Conservation (phyloP, 2,329 filamentous ascomycete species). For the Aspergillus sp. region DNA sequence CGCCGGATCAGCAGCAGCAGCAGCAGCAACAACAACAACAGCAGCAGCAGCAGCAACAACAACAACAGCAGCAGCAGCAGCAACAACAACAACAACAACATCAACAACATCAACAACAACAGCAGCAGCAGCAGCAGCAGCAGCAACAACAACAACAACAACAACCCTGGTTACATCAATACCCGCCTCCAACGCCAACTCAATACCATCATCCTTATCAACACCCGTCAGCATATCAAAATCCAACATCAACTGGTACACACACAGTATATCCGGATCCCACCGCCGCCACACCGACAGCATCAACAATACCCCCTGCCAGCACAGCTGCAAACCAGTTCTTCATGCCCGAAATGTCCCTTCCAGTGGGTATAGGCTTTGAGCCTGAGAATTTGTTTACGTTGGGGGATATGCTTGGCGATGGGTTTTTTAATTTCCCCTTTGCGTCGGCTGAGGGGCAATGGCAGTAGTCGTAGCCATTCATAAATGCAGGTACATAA, state of each 20-base stretch:
- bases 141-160: background rate
- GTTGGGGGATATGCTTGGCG: conserved; percentile 26
- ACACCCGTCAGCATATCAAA: background rate
- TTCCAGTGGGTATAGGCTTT: conserved; percentile 20
- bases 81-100: background rate
- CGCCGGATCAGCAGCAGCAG: background rate
- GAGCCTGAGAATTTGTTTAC: conserved; percentile 23
- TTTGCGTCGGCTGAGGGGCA: conserved; percentile 18
- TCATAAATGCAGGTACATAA: too few species aligned
- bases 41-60: background rate
- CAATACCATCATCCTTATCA: background rate
- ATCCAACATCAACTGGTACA: background rate
- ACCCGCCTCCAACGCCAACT: background rate
- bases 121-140: too few species aligned
- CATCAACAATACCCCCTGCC: too few species aligned
- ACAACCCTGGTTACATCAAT: background rate
- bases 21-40: background rate
- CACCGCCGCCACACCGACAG: conserved; percentile 1
- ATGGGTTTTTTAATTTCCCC: conserved; percentile 23
- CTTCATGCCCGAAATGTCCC: conserved; percentile 6
- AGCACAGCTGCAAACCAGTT: too few species aligned
- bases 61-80: background rate
- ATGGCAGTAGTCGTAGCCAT: conserved; percentile 5
- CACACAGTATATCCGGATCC: conserved; percentile 11
- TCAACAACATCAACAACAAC: conserved; percentile 1